phyloP scores from a whole-genome alignment of 108 stramenopile species.

The Nannochloropsis gaditana region DNA sequence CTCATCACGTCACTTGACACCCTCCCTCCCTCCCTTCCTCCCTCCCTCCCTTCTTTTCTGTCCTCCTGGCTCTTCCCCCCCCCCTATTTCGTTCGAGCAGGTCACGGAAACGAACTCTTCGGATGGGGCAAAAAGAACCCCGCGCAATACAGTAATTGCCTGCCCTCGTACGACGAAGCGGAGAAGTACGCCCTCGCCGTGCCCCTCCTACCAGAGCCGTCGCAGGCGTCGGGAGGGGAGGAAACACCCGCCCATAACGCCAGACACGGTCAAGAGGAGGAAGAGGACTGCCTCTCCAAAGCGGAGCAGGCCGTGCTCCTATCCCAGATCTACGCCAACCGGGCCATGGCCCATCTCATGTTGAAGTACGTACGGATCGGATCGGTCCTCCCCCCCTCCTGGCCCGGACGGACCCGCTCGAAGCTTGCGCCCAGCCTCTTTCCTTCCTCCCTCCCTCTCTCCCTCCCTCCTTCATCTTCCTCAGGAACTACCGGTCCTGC shows the following conservation, averaged over 20 bases:
- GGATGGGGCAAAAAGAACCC: slow-evolving; percentile 4
- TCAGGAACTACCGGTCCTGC: background rate
- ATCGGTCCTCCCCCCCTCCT: background rate
- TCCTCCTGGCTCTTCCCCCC: background rate
- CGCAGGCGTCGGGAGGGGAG: background rate
- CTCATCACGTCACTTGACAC: background rate
- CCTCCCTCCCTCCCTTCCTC: background rate
- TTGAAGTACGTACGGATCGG: background rate
- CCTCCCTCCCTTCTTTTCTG: background rate
- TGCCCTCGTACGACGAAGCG: background rate
- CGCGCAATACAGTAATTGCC: background rate
- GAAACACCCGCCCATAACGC: background rate
- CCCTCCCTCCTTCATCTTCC: background rate
- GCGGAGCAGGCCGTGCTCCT: background rate
- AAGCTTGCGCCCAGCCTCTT: too few relatives aligned
- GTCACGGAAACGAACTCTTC: slow-evolving; percentile 6
- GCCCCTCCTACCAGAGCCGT: background rate
- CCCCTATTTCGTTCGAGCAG: background rate
- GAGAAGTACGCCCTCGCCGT: background rate
- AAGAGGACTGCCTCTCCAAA: background rate
- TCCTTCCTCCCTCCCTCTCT: background rate
- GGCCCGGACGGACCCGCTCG: too few relatives aligned
- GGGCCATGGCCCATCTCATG: background rate
- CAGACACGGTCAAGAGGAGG: background rate
- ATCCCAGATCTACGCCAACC: slow-evolving; percentile 2